A percentile compares a stretch with the other conserved stretches of the same genome.
These are phyloP conservation scores for Allium sativum DNA, from an alignment of 106 monocot species.

Conservation along the genomic window DNA sequence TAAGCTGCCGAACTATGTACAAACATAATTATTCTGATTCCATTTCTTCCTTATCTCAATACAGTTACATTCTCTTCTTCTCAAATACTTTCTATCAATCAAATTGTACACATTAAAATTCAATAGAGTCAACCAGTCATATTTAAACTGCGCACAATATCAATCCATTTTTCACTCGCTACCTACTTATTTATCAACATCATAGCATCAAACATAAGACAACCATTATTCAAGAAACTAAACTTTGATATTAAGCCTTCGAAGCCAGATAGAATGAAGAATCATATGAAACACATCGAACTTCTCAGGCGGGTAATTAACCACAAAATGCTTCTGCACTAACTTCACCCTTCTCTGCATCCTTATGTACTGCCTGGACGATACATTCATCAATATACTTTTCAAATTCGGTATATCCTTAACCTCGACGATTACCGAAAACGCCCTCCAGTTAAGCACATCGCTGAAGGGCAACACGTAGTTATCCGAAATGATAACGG, in stretches of 20 bases:
- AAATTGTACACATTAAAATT: no score
- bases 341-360: slow-evolving; percentile 58
- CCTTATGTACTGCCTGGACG: slow-evolving; percentile 47
- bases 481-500: slow-evolving; percentile 61
- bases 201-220: no score
- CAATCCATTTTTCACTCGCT: no score
- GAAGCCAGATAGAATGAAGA: slow-evolving; percentile 82
- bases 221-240: background rate
- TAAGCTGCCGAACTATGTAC: no score
- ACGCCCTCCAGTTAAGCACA: slow-evolving; percentile 75
- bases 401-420: slow-evolving; percentile 75
- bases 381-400: slow-evolving; percentile 47
- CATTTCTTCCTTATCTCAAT: no score
- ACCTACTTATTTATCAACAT: no score
- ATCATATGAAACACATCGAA: slow-evolving; percentile 78
- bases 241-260: slow-evolving; percentile 58
- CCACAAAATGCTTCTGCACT: slow-evolving; percentile 61
- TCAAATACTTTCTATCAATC: no score
- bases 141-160: no score
- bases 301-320: slow-evolving; percentile 37
- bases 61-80: no score
- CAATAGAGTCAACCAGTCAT: no score
- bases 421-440: slow-evolving; percentile 52
- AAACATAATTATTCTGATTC: no score
- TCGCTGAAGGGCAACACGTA: slow-evolving; percentile 77